Evolutionary conservation across 2,329 filamentous ascomycete species (phyloP), one percentile per base, ranked within the genome.

Genomic region (Kalaharituber pfeilii): DNA sequence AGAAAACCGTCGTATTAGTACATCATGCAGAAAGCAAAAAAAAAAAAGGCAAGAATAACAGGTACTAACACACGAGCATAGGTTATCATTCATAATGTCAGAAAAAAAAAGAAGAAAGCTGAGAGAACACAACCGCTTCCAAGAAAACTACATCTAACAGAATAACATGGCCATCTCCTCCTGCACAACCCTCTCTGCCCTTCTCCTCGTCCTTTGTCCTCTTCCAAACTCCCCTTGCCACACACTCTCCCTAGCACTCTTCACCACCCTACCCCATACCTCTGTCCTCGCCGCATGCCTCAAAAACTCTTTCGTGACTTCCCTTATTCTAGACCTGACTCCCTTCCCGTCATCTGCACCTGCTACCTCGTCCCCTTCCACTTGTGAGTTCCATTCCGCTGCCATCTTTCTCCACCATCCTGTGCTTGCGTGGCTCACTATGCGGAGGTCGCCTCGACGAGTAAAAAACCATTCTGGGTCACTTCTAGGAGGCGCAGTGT

Each of bases 181-280:
- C 15, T 20, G 18, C 15, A n/a, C 49, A 18, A 29, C 49, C 49
- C 15, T 26, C 49, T 25, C 49, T 26, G 29, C 11, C 20, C 50
- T 29, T 7, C 30, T 2, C 50, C 27, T 52, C 28, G 50, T 13
- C 50, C 53, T 22, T 50, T 25, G 13, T 26, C 4, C 27, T 50
- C 57, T 52, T 44, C 56, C 51, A 18, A 50, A 49, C 51, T 58
- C 57, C 25, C 53, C 44, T 18, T 50, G 50, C 56, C 57, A 59
- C 20, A 58, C 58, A 7, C 39, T 28, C 15, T 9, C n/a, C 8
- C 52, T 53, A 27, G 52, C 51, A 33, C 24, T 54, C 44, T 24
- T 54, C 13, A 50, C 53, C 44, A 56, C 53, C n/a, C 26, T 22
- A 30, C 36, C 56, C 52, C 56, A 53, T 42, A 42, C 56, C 30